Evolutionary conservation across 202 grass and related monocot species (phyloP).

Genomic region (Saccharum hybrid): DNA sequence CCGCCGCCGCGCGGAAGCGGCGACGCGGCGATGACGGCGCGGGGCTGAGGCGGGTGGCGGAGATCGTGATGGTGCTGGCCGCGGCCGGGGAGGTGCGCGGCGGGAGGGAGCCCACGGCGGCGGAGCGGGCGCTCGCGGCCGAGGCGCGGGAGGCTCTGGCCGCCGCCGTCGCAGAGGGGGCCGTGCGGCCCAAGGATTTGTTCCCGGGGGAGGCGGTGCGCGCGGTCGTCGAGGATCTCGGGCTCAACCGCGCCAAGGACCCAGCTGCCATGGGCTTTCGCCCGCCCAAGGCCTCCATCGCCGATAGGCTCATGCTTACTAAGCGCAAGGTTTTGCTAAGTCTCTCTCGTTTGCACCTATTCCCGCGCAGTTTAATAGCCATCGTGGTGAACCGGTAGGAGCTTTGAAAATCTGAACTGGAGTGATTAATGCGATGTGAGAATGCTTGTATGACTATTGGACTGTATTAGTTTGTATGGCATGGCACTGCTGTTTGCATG

Average conservation of each 20-base stretch:
- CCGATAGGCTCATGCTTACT: constrained; percentile 86
- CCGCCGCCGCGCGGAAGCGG: constrained; percentile 50
- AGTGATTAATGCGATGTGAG: constrained; percentile 18
- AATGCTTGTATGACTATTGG: constrained; percentile 10
- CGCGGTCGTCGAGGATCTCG: constrained; percentile 88
- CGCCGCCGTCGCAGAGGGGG: constrained; percentile 47
- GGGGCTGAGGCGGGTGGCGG: constrained; percentile 73
- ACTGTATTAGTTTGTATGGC: not conserved
- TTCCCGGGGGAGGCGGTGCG: constrained; percentile 84
- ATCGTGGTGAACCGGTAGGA: not conserved
- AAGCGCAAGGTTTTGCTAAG: constrained; percentile 80
- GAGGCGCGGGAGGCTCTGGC: constrained; percentile 78
- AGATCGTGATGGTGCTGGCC: constrained; percentile 88
- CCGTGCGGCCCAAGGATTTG: constrained; percentile 84
- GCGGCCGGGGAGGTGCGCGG: constrained; percentile 71
- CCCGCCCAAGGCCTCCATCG: constrained; percentile 79
- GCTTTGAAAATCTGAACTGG: not conserved
- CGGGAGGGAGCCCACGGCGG: constrained; percentile 65
- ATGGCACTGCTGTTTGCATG: constrained; percentile 11
- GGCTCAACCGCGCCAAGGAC: constrained; percentile 79
- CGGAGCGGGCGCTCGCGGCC: constrained; percentile 72
- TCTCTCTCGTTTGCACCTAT: not conserved
- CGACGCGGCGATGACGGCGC: constrained; percentile 17
- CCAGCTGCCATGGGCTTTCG: constrained; percentile 74
- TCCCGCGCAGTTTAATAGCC: not conserved